Evolutionary conservation across 169 alveolate species (phyloP).

Genomic region (Amoebophrya sp.): DNA sequence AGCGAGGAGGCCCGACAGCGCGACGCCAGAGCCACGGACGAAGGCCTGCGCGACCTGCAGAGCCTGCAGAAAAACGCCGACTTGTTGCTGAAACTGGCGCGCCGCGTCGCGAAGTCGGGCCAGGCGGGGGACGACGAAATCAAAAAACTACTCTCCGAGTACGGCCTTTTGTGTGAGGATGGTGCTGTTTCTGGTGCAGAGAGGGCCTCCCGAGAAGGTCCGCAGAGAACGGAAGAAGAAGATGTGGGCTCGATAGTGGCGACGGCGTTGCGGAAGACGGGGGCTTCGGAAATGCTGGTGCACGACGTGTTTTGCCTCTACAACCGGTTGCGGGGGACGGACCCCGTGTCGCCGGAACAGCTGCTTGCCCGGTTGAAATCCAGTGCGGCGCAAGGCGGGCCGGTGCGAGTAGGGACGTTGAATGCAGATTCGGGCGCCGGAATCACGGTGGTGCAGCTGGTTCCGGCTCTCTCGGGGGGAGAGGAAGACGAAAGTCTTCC

Average conservation of each 20-base stretch:
- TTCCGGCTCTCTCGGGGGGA: too few species aligned
- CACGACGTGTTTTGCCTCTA: neutral
- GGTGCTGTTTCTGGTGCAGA: neutral
- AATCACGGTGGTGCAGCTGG: too few species aligned
- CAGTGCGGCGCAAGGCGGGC: too few species aligned
- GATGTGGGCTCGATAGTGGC: neutral
- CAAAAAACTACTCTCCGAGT: neutral
- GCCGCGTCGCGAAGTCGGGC: neutral
- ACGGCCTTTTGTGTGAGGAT: neutral
- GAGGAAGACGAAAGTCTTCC: too few species aligned
- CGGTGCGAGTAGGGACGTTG: too few species aligned
- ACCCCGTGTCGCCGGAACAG: neutral
- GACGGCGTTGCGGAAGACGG: neutral
- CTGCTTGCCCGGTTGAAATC: neutral
- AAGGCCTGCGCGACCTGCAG: neutral
- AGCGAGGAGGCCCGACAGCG: neutral
- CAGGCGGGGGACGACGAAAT: neutral
- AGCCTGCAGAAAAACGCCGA: neutral
- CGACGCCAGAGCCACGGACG: neutral
- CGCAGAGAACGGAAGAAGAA: neutral
- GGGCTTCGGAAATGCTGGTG: neutral
- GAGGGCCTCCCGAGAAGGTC: neutral
- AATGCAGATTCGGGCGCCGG: too few species aligned
- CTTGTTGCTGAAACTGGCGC: neutral
- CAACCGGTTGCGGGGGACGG: neutral